phyloP scores from a whole-genome alignment of 441 rosid genomes.

The Jatropha podagrica region DNA sequence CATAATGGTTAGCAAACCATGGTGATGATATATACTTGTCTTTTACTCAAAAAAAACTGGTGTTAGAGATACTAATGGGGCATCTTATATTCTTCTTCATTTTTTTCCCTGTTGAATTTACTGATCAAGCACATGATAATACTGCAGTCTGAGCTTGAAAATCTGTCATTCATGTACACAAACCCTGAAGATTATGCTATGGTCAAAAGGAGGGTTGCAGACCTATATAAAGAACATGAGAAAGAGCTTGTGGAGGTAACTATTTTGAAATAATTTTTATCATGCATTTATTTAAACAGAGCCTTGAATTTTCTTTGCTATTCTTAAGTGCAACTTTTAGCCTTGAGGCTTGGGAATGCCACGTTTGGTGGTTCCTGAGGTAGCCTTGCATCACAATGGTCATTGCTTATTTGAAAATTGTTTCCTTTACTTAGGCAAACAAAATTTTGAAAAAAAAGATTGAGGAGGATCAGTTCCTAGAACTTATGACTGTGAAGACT shows the following conservation, averaged over 20 bases:
- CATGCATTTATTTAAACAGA: neutral
- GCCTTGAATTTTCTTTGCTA: neutral
- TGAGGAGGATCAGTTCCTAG: conserved; percentile 92
- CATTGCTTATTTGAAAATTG: conserved; percentile 8
- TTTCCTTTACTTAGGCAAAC: conserved; percentile 56
- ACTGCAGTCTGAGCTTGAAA: conserved; percentile 96
- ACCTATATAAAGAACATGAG: conserved; percentile 84
- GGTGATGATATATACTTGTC: neutral
- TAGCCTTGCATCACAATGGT: conserved; percentile 9
- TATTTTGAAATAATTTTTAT: neutral
- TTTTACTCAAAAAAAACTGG: neutral
- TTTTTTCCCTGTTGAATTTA: neutral
- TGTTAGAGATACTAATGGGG: neutral
- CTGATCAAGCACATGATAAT: conserved; percentile 10
- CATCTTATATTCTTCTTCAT: neutral
- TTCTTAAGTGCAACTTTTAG: neutral
- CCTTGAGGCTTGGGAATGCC: conserved; percentile 3
- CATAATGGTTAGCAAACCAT: neutral
- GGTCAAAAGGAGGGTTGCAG: conserved; percentile 75
- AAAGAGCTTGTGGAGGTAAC: conserved; percentile 85
- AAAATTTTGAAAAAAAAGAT: conserved; percentile 88
- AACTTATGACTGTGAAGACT: conserved; percentile 80
- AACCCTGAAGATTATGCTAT: conserved; percentile 84
- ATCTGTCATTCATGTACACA: conserved; percentile 90
- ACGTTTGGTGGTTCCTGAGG: conserved; percentile 14